These are phyloP conservation scores for Alnus glutinosa DNA, from an alignment of 306 rosid species.

Conservation along the genomic window DNA sequence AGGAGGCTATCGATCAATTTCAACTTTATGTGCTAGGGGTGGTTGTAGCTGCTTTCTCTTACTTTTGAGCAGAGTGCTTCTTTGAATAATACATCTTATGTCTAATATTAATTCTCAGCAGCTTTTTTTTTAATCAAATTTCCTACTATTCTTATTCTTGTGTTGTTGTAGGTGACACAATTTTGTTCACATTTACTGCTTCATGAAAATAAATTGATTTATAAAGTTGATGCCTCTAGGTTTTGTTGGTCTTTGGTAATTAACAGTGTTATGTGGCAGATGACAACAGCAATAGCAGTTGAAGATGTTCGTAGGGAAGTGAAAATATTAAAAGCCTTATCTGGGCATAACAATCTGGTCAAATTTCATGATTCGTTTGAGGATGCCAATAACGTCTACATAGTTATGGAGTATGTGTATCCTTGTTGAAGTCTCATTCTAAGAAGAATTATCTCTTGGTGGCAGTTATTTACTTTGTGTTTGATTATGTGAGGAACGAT, in stretches of 20 bases:
- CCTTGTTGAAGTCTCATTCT: background rate
- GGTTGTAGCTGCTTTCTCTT: background rate
- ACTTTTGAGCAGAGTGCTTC: background rate
- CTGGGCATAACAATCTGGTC: constrained; percentile 86
- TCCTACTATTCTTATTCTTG: background rate
- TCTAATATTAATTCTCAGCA: background rate
- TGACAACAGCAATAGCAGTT: constrained; percentile 88
- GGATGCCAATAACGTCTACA: constrained; percentile 81
- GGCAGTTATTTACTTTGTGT: background rate
- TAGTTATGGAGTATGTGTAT: constrained; percentile 93
- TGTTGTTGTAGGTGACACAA: background rate
- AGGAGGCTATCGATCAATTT: background rate
- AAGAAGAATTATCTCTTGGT: background rate
- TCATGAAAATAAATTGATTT: constrained; percentile 2
- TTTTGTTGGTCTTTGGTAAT: background rate
- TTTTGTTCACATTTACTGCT: background rate
- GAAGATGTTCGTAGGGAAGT: constrained; percentile 98
- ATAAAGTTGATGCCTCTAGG: background rate
- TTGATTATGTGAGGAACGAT: constrained; percentile 9
- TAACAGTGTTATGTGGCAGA: constrained; percentile 57
- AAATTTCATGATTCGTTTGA: constrained; percentile 86
- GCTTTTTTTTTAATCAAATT: background rate
- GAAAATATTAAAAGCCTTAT: constrained; percentile 86
- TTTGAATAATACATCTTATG: background rate
- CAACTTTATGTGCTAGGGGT: background rate